Conservation (phyloP, 768 basidiomycete genomes). For the Tubosaeta brunneosetosa region DNA sequence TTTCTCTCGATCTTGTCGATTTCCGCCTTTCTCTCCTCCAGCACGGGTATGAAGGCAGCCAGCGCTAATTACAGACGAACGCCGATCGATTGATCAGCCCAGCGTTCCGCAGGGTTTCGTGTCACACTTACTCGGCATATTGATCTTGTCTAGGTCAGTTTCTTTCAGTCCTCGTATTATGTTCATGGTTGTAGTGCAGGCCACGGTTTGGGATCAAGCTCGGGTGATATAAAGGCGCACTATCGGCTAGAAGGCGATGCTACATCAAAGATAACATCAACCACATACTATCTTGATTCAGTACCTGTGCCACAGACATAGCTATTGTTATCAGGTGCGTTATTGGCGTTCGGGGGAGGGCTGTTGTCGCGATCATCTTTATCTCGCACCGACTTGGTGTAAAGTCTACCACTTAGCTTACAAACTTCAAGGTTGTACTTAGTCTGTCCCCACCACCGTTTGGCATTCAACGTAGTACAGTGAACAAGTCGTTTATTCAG, state of each 20-base stretch:
- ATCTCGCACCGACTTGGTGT: too few species aligned
- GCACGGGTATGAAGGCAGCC: conserved; percentile 44
- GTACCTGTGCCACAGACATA: background rate
- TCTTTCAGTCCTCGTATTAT: conserved; percentile 29
- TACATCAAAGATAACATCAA: background rate
- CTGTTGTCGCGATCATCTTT: too few species aligned
- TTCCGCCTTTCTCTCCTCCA: conserved; percentile 42
- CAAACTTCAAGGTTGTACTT: too few species aligned
- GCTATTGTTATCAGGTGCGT: background rate
- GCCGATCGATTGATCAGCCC: conserved; percentile 8
- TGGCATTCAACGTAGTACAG: too few species aligned
- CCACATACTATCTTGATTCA: background rate
- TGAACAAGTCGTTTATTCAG: too few species aligned
- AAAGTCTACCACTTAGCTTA: too few species aligned
- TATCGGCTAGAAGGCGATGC: conserved; percentile 2
- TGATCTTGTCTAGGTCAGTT: conserved; percentile 29
- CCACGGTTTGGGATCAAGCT: background rate
- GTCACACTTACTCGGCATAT: conserved; percentile 32
- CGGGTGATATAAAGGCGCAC: background rate
- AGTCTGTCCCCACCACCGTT: too few species aligned
- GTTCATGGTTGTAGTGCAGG: conserved; percentile 29
- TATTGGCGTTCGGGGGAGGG: too few species aligned
- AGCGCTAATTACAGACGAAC: conserved; percentile 35
- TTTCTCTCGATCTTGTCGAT: conserved; percentile 47
- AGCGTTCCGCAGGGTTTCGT: background rate